Evolutionary conservation across 768 basidiomycete genomes (phyloP).

Genomic region (Hygrophorus pudorinus): DNA sequence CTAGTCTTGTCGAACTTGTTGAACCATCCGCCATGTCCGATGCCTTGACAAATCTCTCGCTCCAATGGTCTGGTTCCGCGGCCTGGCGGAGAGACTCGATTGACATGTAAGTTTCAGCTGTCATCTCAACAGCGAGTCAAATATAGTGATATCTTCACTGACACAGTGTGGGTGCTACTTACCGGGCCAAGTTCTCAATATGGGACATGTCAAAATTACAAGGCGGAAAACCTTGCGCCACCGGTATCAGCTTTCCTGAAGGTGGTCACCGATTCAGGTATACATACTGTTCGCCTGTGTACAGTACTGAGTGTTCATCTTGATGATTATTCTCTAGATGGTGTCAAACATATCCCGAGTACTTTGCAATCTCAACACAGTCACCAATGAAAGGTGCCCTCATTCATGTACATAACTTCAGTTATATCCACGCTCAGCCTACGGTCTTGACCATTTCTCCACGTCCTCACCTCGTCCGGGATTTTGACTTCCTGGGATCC

Average conservation of each 20-base stretch:
- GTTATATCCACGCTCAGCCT: conserved; percentile 55
- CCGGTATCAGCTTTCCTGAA: conserved; percentile 54
- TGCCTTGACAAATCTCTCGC: conserved; percentile 33
- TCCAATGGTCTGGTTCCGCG: conserved; percentile 45
- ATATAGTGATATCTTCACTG: conserved; percentile 1
- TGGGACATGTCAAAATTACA: conserved; percentile 69
- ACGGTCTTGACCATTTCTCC: conserved; percentile 46
- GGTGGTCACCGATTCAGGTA: conserved; percentile 65
- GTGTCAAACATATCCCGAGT: conserved; percentile 67
- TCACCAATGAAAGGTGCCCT: conserved; percentile 51
- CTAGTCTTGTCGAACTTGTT: conserved; percentile 58
- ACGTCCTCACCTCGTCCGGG: conserved; percentile 54
- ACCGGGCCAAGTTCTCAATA: conserved; percentile 59
- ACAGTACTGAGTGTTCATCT: neutral
- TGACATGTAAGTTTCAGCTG: conserved; percentile 50
- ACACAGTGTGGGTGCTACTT: conserved; percentile 62
- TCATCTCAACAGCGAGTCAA: conserved; percentile 3
- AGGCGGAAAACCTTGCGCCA: conserved; percentile 64
- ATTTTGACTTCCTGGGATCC: conserved; percentile 67
- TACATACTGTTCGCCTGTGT: conserved; percentile 9
- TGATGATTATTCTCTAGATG: conserved; percentile 35
- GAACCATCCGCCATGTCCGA: conserved; percentile 58
- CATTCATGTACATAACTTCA: conserved; percentile 60
- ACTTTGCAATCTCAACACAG: conserved; percentile 66
- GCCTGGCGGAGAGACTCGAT: conserved; percentile 63